Evolutionary conservation across 495 filamentous ascomycete species (phyloP).

Genomic region (Achaetomiella virescens): DNA sequence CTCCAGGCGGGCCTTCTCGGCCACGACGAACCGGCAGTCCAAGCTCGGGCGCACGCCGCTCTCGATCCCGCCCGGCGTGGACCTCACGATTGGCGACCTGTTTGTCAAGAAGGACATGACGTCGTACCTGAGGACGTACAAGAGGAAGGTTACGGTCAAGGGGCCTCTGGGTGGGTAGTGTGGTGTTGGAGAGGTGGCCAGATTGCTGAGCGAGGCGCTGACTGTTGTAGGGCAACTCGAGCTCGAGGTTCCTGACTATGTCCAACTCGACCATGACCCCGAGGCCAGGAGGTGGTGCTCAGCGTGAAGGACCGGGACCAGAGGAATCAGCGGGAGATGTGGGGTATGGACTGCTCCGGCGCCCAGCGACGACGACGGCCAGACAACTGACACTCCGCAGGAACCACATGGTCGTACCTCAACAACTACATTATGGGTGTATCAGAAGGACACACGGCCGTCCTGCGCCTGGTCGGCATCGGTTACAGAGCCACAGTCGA

Average conservation of each 20-base stretch:
- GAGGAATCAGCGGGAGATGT: constrained; percentile 87
- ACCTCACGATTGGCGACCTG: constrained; percentile 59
- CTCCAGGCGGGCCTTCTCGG: constrained; percentile 59
- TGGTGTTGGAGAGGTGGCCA: background rate
- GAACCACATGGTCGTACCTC: constrained; percentile 81
- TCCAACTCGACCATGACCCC: constrained; percentile 62
- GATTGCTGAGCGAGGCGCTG: constrained; percentile 1
- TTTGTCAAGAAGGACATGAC: constrained; percentile 45
- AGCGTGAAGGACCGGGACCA: constrained; percentile 55
- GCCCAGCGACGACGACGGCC: too few relatives aligned
- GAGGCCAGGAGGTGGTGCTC: constrained; percentile 53
- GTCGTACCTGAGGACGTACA: constrained; percentile 46
- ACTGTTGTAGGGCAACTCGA: constrained; percentile 56
- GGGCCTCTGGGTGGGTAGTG: constrained; percentile 63
- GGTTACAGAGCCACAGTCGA: constrained; percentile 90
- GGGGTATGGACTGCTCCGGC: constrained; percentile 60
- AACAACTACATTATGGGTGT: constrained; percentile 87
- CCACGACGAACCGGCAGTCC: constrained; percentile 57
- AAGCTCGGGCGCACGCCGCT: constrained; percentile 80
- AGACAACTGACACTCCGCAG: constrained; percentile 36
- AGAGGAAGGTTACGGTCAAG: constrained; percentile 59
- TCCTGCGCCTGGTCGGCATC: constrained; percentile 90
- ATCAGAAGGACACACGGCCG: constrained; percentile 90
- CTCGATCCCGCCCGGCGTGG: constrained; percentile 77
- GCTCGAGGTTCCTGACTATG: constrained; percentile 62